Evolutionary conservation across 202 grass and related monocot genomes (phyloP).

Genomic region (Carex arenaria): DNA sequence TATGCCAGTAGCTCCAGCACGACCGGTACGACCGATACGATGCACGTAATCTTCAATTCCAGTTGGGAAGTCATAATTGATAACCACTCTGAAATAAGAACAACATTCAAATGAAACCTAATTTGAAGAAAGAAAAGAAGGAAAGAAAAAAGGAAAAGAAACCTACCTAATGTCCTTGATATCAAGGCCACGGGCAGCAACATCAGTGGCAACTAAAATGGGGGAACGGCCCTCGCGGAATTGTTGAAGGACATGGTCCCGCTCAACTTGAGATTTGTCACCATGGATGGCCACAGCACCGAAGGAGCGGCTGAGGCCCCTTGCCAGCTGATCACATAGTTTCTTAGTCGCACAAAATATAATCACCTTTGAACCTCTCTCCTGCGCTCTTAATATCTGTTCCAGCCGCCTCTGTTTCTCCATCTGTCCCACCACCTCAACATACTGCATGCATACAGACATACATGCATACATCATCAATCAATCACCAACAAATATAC

Average conservation of each 20-base stretch:
- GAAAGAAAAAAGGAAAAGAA: constrained; percentile 1
- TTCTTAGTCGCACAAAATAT: constrained; percentile 97
- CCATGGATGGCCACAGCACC: constrained; percentile 85
- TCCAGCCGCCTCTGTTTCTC: constrained; percentile 82
- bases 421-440: constrained; percentile 76
- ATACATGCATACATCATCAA: background rate
- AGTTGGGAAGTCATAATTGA: constrained; percentile 96
- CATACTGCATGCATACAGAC: constrained; percentile 48
- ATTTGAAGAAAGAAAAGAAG: background rate
- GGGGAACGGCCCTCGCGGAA: constrained; percentile 74
- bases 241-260: constrained; percentile 86
- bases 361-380: constrained; percentile 92
- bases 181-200: constrained; percentile 89
- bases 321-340: constrained; percentile 82
- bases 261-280: constrained; percentile 85
- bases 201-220: constrained; percentile 97
- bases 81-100: constrained; percentile 66
- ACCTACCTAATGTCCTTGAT: constrained; percentile 97
- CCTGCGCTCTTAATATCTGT: constrained; percentile 89
- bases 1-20: constrained; percentile 87
- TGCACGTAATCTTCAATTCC: constrained; percentile 95
- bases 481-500: constrained; percentile 7
- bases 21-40: constrained; percentile 90
- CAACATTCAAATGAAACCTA: background rate
- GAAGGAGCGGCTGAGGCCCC: constrained; percentile 64